Conservation (phyloP, 331 rosid genomes). For the Acacia concinna region DNA sequence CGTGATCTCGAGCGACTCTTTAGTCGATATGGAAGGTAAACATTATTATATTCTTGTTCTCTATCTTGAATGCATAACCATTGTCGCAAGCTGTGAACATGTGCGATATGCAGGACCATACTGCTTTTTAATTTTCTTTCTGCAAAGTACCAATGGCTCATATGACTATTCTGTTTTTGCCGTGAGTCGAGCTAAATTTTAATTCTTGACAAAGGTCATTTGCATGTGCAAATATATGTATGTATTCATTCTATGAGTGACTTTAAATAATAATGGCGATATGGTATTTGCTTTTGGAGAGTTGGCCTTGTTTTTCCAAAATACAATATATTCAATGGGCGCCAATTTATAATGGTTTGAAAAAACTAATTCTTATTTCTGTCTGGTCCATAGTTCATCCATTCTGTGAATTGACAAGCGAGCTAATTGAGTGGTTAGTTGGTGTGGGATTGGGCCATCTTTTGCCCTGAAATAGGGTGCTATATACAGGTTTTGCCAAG, state of each 20-base stretch:
- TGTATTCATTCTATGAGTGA: not conserved
- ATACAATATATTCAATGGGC: not conserved
- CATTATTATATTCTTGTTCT: not conserved
- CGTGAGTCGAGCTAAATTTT: not conserved
- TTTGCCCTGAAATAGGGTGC: conserved; percentile 21
- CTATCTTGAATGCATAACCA: not conserved
- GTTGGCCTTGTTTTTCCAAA: not conserved
- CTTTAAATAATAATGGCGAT: not conserved
- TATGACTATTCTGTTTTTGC: not conserved
- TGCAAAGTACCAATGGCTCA: not conserved
- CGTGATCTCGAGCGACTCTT: conserved; percentile 84
- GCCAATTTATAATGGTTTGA: not conserved
- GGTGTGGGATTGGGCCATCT: conserved; percentile 24
- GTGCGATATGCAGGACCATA: not conserved
- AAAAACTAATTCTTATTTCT: conserved; percentile 29
- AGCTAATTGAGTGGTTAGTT: conserved; percentile 23
- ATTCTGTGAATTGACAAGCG: conserved; percentile 5
- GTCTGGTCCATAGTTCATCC: not conserved
- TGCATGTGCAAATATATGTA: not conserved
- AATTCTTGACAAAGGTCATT: not conserved
- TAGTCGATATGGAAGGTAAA: conserved; percentile 80
- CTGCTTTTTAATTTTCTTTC: not conserved
- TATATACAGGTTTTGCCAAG: conserved; percentile 35
- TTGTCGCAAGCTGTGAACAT: not conserved
- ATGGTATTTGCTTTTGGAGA: not conserved